Base-by-base conservation (phyloP, 805 yeast species). In the Wickerhamomyces pijperi region DNA sequence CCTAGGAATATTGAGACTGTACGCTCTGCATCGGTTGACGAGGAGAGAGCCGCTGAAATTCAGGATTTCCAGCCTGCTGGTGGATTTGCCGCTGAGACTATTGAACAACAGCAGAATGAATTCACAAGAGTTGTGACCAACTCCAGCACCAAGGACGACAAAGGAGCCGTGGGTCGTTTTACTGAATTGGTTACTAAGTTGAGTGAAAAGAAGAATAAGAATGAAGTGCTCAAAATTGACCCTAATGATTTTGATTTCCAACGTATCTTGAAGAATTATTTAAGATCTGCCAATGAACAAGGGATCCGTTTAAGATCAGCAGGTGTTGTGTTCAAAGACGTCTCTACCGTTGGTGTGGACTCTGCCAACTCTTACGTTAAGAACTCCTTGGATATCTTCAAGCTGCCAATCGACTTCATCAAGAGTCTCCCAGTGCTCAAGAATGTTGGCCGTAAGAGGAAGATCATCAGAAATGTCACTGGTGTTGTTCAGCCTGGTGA, bases 401-500 rank as follows among this genome's bases (percentile, higher is more conserved):
- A 18, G 4, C 16, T 36, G 5, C 35, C 16, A 25, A 34, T 20
- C 21, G 19, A 4, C 34, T 37, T 19, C 25, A 36, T 13, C 35
- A 42, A 19, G 40, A 14, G 39, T 28, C 14, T 25, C 5, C 14
- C 29, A 8, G 13, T 25, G 5, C 5, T 25, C 29, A 25, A 25
- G 12, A 25, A 25, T 5, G 23, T 40, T 28, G 31, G 42, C 4
- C 29, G 34, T 12, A 17, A 33, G 14, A 59, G 57, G 28, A 49
- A 55, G 11, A 67, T 67, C 17, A 46, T 46, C 28, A 44, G 21
- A 31, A 38, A 43, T 19, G 32, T 43, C 32, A 29, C 39, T 4
- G 50, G 63, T 28, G 45, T 64, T 15, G 73, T 75, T 12, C 61
- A 65, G 39, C 72, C 82, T 2, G 86, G 87, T 48, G 86, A 79